Percentiles rank a stretch among this genome's conserved stretches.
phyloP scores from a whole-genome alignment of 495 filamentous ascomycete genomes.

The Aspergillus incahuasiensis region DNA sequence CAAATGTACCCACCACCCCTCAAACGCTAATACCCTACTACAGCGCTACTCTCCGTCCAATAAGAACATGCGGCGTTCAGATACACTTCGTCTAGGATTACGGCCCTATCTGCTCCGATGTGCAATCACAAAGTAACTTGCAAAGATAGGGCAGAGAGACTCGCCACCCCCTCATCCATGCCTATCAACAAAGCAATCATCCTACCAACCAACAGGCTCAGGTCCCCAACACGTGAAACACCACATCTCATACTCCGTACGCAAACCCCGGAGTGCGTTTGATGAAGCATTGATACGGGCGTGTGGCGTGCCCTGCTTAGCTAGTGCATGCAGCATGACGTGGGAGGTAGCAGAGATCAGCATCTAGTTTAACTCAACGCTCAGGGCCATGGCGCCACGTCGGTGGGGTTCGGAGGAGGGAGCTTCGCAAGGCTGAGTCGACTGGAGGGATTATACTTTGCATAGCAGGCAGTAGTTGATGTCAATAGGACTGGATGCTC shows the following conservation, averaged over 20 bases:
- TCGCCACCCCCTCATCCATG: neutral
- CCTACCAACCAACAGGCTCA: neutral
- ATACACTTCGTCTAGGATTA: neutral
- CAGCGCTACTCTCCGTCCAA: neutral
- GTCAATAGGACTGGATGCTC: neutral
- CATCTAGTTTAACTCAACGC: neutral
- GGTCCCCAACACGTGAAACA: neutral
- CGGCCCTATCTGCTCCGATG: neutral
- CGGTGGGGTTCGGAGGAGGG: neutral
- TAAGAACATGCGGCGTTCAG: neutral
- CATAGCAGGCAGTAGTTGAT: too few species aligned
- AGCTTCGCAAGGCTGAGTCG: neutral
- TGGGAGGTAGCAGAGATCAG: conserved; percentile 8
- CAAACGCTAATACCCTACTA: neutral
- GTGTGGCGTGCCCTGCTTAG: neutral
- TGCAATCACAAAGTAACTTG: too few species aligned
- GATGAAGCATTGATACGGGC: neutral
- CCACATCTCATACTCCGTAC: too few species aligned
- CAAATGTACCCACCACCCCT: neutral
- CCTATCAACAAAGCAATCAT: neutral
- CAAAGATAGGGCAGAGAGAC: neutral
- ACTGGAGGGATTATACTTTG: too few species aligned
- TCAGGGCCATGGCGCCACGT: neutral
- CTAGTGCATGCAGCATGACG: conserved; percentile 14
- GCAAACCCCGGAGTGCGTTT: neutral